Evolutionary conservation across 331 rosid species (phyloP).

Genomic region (Malus hybrid): DNA sequence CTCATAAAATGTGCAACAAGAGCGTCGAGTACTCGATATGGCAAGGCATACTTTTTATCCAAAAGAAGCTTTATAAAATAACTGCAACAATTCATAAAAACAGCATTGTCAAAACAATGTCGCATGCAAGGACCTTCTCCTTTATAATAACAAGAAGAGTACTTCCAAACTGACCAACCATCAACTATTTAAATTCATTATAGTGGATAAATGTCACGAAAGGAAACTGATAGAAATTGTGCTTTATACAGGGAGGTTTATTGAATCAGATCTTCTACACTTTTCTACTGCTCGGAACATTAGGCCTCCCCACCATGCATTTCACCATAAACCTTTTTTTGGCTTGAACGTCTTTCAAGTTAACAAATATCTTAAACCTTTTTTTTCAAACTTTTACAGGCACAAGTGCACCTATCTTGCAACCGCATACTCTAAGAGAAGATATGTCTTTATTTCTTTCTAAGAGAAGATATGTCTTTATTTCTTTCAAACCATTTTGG

Average conservation of each 20-base stretch:
- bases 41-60: conserved; percentile 86
- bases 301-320: neutral
- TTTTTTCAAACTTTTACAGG: neutral
- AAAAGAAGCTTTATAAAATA: conserved; percentile 84
- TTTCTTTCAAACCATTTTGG: no score
- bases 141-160: neutral
- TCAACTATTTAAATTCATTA: neutral
- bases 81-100: conserved; percentile 38
- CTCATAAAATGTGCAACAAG: conserved; percentile 66
- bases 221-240: neutral
- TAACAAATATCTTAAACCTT: neutral
- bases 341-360: neutral
- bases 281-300: neutral
- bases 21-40: conserved; percentile 67
- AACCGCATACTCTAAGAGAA: neutral
- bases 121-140: neutral
- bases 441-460: no score
- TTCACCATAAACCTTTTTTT: neutral
- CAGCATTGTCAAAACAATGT: conserved; percentile 5
- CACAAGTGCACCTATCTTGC: neutral
- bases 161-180: neutral
- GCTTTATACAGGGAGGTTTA: neutral
- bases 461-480: neutral
- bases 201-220: neutral
- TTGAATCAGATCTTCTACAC: neutral